Evolutionary conservation across 225 moss, liverwort and hornwort species (phyloP).

Genomic region (Marchantia paleacea): DNA sequence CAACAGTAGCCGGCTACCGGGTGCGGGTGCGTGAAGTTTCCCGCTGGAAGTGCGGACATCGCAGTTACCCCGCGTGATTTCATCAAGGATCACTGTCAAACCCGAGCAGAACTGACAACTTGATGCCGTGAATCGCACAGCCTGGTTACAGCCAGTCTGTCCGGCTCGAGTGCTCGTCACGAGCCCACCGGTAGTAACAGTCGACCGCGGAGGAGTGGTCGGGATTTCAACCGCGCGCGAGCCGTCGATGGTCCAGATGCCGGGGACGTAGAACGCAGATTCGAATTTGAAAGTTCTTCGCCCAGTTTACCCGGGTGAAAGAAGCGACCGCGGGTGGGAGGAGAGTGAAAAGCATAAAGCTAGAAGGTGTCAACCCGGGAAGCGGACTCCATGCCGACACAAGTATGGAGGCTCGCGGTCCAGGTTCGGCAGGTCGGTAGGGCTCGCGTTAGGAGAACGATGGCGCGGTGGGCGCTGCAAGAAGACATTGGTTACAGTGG

Average conservation of each 20-base stretch:
- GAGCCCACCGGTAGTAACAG: not conserved
- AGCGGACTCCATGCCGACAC: not conserved
- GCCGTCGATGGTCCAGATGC: not conserved
- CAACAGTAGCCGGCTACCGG: no score
- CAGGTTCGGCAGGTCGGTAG: not conserved
- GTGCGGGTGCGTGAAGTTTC: no score
- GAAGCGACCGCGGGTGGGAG: not conserved
- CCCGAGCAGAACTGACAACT: not conserved
- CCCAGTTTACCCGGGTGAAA: not conserved
- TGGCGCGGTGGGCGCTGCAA: not conserved
- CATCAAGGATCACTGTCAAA: no score
- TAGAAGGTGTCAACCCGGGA: not conserved
- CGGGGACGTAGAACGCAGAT: not conserved
- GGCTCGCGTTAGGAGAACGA: constrained; percentile 4
- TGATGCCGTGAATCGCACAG: not conserved
- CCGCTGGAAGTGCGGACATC: no score
- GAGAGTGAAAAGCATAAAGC: not conserved
- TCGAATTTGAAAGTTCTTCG: not conserved
- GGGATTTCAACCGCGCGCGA: not conserved
- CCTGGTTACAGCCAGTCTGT: not conserved
- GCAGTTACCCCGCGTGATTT: no score
- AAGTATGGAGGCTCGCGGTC: not conserved
- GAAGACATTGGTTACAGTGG: not conserved
- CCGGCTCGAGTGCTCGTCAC: no score
- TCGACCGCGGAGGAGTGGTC: not conserved